These are phyloP conservation scores for Yarrowia sp. DNA, from an alignment of 805 yeast species.

Conservation along the genomic window DNA sequence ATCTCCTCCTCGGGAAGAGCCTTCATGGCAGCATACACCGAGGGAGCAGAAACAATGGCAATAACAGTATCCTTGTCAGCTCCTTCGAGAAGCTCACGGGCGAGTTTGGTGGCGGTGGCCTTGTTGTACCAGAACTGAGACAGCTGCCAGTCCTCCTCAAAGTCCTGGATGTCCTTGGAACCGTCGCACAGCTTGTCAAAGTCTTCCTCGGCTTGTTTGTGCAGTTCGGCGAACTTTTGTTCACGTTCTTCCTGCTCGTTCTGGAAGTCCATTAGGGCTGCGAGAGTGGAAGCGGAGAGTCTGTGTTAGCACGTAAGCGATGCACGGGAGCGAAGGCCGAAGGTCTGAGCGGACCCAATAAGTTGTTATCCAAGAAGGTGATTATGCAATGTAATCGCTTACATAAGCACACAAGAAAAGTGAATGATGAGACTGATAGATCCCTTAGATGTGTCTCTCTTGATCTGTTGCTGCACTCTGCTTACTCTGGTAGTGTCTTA, in stretches of 20 bases:
- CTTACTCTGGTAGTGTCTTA: too few relatives aligned
- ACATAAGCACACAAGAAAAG: too few relatives aligned
- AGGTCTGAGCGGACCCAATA: slow-evolving; percentile 2
- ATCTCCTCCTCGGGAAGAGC: slow-evolving; percentile 58
- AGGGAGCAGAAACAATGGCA: slow-evolving; percentile 86
- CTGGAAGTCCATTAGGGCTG: slow-evolving; percentile 68
- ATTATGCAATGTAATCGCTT: too few relatives aligned
- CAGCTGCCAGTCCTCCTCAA: slow-evolving; percentile 92
- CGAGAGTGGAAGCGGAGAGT: slow-evolving; percentile 59
- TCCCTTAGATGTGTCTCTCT: too few relatives aligned
- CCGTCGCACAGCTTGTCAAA: slow-evolving; percentile 51
- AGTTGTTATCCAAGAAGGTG: too few relatives aligned
- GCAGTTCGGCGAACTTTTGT: slow-evolving; percentile 63
- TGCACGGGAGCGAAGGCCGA: background rate
- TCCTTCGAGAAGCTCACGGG: slow-evolving; percentile 75
- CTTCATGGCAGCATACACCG: slow-evolving; percentile 84
- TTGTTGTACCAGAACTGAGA: slow-evolving; percentile 90
- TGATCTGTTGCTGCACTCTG: too few relatives aligned
- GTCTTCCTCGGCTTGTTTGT: slow-evolving; percentile 63
- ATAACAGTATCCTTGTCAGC: slow-evolving; percentile 75
- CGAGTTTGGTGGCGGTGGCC: slow-evolving; percentile 70
- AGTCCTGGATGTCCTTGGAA: slow-evolving; percentile 67
- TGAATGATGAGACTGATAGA: too few relatives aligned
- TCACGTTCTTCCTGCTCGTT: slow-evolving; percentile 65
- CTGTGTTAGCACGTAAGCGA: slow-evolving; percentile 37